A percentile compares a stretch with the other conserved stretches of the same genome.
Conservation (phyloP, 2,329 filamentous ascomycete species). For the Hypoxylon sp. region DNA sequence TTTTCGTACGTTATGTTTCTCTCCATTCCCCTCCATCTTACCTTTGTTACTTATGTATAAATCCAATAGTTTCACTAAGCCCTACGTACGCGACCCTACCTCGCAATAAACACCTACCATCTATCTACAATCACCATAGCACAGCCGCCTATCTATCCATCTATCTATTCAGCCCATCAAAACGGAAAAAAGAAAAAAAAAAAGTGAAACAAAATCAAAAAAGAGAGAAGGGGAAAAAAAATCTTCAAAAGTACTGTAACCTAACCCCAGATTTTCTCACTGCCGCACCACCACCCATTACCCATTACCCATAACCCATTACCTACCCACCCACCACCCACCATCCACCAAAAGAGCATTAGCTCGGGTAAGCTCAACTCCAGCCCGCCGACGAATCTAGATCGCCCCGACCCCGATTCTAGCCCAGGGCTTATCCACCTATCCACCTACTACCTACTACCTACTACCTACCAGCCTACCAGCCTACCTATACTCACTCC, state of each 20-base stretch:
- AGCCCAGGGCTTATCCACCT: too few species aligned
- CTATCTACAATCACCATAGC: too few species aligned
- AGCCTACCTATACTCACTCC: too few species aligned
- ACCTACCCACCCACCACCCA: background rate
- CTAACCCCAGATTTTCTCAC: slow-evolving; percentile 40
- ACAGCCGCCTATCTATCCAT: too few species aligned
- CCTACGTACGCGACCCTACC: slow-evolving; percentile 13
- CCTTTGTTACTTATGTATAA: background rate
- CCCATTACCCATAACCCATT: too few species aligned
- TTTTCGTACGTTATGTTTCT: background rate
- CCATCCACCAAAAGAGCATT: background rate
- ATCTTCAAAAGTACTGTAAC: slow-evolving; percentile 14
- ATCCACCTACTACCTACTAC: too few species aligned
- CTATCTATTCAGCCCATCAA: background rate
- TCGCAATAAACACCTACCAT: background rate
- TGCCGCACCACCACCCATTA: slow-evolving; percentile 23
- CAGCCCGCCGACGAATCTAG: slow-evolving; percentile 32
- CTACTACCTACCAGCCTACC: too few species aligned
- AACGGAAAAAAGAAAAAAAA: background rate
- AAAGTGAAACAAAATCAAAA: background rate
- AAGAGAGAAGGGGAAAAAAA: background rate
- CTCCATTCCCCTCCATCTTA: background rate
- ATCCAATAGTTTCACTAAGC: slow-evolving; percentile 2
- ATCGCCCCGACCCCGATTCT: slow-evolving; percentile 18
- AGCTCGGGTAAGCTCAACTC: slow-evolving; percentile 13